phyloP scores from a whole-genome alignment of 2,329 filamentous ascomycete species.

The Pestalotiopsis sp. region DNA sequence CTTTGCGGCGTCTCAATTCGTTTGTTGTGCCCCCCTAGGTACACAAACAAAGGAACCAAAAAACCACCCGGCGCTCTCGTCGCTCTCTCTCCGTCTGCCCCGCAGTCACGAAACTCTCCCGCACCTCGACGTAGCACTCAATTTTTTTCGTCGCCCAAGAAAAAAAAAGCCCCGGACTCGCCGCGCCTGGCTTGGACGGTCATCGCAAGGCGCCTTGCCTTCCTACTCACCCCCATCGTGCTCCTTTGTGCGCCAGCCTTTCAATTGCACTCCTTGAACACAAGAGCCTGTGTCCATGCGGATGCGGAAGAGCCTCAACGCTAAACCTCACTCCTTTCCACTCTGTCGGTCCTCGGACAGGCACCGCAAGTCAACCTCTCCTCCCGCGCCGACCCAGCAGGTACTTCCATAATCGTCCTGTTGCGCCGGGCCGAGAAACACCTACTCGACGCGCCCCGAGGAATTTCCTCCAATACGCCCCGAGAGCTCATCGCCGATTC shows the following conservation, averaged over 20 bases:
- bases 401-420: not conserved
- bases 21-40: not conserved
- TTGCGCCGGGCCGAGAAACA: not conserved
- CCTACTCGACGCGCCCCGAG: not conserved
- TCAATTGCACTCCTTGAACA: not conserved
- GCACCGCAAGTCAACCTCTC: not conserved
- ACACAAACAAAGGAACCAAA: not conserved
- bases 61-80: not conserved
- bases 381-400: not conserved
- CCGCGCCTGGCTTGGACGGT: slow-evolving; percentile 4
- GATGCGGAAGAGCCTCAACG: slow-evolving; percentile 8
- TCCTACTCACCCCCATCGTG: not conserved
- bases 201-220: not conserved
- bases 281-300: slow-evolving; percentile 9
- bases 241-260: not conserved
- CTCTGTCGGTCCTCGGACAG: not conserved
- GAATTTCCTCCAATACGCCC: not conserved
- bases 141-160: not conserved
- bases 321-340: not conserved
- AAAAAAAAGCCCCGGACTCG: slow-evolving; percentile 2
- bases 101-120: slow-evolving; percentile 1
- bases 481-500: not conserved
- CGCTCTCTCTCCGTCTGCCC: slow-evolving; percentile 1
- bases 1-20: not conserved
- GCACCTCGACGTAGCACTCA: slow-evolving; percentile 9